Conservation (phyloP, 129 eudicot genomes). For the Artemisia annua region DNA sequence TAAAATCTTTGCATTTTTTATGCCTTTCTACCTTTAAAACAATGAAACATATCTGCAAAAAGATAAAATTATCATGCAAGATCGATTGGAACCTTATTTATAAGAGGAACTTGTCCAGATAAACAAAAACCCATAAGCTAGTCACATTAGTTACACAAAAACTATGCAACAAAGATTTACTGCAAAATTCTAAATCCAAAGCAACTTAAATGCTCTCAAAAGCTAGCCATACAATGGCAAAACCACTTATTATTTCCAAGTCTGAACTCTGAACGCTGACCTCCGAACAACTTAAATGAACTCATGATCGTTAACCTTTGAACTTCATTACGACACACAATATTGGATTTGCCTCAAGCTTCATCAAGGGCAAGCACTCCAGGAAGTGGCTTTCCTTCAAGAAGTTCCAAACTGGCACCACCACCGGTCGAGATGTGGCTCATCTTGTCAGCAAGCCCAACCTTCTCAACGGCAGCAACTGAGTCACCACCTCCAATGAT, state of each 20-base stretch:
- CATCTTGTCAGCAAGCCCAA: constrained; percentile 91
- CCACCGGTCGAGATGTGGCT: constrained; percentile 98
- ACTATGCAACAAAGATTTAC: constrained; percentile 23
- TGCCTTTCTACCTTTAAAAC: no score
- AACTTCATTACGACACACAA: no score
- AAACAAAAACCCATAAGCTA: background rate
- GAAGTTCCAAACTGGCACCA: constrained; percentile 96
- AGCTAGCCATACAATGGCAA: constrained; percentile 20
- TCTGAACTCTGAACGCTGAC: background rate
- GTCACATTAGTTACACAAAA: constrained; percentile 12
- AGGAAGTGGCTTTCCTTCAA: constrained; percentile 84
- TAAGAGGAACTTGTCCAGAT: background rate
- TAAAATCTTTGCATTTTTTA: no score
- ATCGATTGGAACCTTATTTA: no score
- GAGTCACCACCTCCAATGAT: constrained; percentile 96
- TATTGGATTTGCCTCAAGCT: no score
- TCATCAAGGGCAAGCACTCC: constrained; percentile 92
- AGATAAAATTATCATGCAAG: no score
- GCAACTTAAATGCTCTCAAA: constrained; percentile 21
- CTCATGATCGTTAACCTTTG: background rate
- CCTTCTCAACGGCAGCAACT: constrained; percentile 93
- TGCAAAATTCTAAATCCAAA: constrained; percentile 18
- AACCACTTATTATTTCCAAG: constrained; percentile 25
- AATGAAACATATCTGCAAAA: no score
- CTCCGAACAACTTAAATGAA: constrained; percentile 1